Base-by-base conservation (phyloP, 2,329 filamentous ascomycete species). In the Colletotrichum destructivum region DNA sequence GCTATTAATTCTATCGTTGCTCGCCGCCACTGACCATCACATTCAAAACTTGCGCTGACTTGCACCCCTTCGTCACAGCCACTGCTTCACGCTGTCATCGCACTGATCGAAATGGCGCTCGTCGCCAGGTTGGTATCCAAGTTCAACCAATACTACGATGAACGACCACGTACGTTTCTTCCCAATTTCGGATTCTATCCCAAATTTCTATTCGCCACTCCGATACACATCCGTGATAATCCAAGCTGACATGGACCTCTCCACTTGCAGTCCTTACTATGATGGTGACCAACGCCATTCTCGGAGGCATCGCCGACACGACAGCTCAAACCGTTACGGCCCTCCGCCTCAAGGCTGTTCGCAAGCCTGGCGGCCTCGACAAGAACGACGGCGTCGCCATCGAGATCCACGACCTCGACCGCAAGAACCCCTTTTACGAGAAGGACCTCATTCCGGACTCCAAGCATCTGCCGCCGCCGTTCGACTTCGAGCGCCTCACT, bases 201-300 rank as follows among this genome's bases (percentile, higher is more conserved):
- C 38, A 23, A 26, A 40, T 21, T 51, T 66, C 55, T 18, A 16
- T 54, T n/a, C 46, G 3, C 38, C 51, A 42, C 40, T 11, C 35
- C 16, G 13, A 51, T 49, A 9, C 12, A 16, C 18, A 11, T 18
- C 40, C 40, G 8, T 21, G 21, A 26, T 8, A 18, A 31, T 38
- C 35, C 38, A 40, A 59, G 57, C 57, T 71, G 62, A 74, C 63
- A 59, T 68, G 44, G 40, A 35, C n/a, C 7, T 44, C 44, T 71
- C 47, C 62, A 71, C 35, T 38, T 38, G 35, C 80, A 93, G 94
- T 99, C 52, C 90, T 99, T 78, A 99, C 96, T 74, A 99, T 97
- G 83, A 99, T 99, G 96, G 94, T 98, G 80, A 98, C 96, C 81
- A 99, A 99, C 85, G 94, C 96, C 76, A 92, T 98, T 68, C 91